Evolutionary conservation across 202 grass and related monocot genomes (phyloP), one percentile per base, ranked within the genome.

Genomic region (Dendrocalamus latiflorus): DNA sequence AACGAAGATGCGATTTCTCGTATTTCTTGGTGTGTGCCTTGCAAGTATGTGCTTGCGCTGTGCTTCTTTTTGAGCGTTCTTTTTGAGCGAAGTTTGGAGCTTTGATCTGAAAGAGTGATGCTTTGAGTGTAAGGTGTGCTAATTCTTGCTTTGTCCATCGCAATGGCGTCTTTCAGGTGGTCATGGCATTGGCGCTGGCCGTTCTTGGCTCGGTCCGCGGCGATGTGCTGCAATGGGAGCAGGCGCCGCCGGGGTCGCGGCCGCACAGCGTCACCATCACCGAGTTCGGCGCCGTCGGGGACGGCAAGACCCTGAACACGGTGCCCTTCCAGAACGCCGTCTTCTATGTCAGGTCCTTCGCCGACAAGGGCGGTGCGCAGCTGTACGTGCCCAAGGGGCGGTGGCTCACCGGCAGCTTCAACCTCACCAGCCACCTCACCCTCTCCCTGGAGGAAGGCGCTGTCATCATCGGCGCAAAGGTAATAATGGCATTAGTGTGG

Each of bases 321-420:
- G 45, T 99, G 3, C 77, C 96, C 17, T 99, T 99, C 74, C 96
- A 99, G 68, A 99, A 99, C 85, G 96, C 96, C 28, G 74, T 99
- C 51, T 99, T 99, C 87, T 99, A 99, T 77, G 76, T 76, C 59
- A 85, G 88, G 66, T 99, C 96, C 24, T 99, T 99, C 21, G 85
- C 96, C 0, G 96, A 99, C 78, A 99, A 99, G 90, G 93, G 96
- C 3, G 96, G 96, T 2, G 96, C 93, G 21, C 96, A 99, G 80
- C 78, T 99, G 38, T 99, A 95, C 42, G 96, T 99, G 45, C 96
- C 96, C 13, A 83, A 90, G 80, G 96, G 96, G 30, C 86, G 84
- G 39, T 99, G 96, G 96, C 91, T 99, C 75, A 99, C 93, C 39
- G 93, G 95, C 80, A 98, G 95, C 81, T 95, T 98, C 86, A 98